Conservation (phyloP, 148 eudicot genomes). For the Camellia granthamiana region DNA sequence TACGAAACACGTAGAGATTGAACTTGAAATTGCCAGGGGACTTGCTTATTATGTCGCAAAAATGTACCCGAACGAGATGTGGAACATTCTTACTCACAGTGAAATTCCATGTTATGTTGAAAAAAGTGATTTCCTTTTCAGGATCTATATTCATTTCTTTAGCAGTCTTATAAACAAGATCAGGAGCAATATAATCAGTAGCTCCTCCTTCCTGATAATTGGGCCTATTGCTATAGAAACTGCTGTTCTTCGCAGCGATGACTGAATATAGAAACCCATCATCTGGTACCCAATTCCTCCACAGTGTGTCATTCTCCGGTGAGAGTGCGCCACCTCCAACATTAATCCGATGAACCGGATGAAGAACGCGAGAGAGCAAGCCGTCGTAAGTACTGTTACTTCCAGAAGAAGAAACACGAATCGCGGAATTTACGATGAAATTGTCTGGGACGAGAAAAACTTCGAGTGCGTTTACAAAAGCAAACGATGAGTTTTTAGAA, state of each 20-base stretch:
- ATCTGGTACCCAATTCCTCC: no score
- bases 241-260: no score
- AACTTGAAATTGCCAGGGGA: background rate
- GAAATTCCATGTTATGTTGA: slow-evolving; percentile 38
- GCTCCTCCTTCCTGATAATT: no score
- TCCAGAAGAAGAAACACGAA: slow-evolving; percentile 20
- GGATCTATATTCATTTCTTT: no score
- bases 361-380: no score
- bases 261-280: no score
- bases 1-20: slow-evolving; percentile 25
- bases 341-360: no score
- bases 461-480: slow-evolving; percentile 54
- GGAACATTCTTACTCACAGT: slow-evolving; percentile 13
- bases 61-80: slow-evolving; percentile 36
- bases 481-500: slow-evolving; percentile 9
- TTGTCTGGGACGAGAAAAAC: slow-evolving; percentile 19
- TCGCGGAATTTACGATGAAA: slow-evolving; percentile 8
- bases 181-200: no score
- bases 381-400: background rate
- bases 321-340: no score
- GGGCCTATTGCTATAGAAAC: no score
- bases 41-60: slow-evolving; percentile 29
- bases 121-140: background rate
- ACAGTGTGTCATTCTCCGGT: no score
- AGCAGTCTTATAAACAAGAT: no score